Conservation (phyloP, 352 stramenopile species). For the Phytophthora podocarpi region DNA sequence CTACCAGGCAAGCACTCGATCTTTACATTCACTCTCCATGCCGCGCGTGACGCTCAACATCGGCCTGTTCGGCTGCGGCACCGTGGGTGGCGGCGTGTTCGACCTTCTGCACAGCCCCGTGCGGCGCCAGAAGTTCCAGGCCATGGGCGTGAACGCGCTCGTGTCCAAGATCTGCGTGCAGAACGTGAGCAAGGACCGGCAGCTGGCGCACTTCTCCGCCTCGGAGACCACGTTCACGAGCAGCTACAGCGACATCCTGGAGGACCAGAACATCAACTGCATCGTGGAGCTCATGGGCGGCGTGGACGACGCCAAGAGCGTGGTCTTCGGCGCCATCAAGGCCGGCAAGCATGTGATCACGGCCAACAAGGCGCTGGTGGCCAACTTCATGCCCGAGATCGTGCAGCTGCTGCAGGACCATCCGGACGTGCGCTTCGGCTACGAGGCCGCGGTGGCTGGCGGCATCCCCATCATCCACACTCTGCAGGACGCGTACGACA, state of each 20-base stretch:
- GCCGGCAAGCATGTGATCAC: constrained; percentile 96
- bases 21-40: constrained; percentile 11
- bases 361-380: constrained; percentile 97
- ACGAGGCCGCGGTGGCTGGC: constrained; percentile 96
- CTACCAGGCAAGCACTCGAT: neutral
- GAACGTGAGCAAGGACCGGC: constrained; percentile 74
- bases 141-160: constrained; percentile 71
- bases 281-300: constrained; percentile 97
- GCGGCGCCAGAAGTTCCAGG: constrained; percentile 55
- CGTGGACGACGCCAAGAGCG: constrained; percentile 93
- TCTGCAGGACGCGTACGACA: constrained; percentile 92
- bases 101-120: constrained; percentile 80
- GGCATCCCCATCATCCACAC: constrained; percentile 97
- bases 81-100: constrained; percentile 88
- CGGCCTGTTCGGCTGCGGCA: constrained; percentile 90
- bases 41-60: constrained; percentile 64
- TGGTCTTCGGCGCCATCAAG: constrained; percentile 91
- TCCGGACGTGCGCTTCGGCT: constrained; percentile 90
- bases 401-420: constrained; percentile 79
- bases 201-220: constrained; percentile 61
- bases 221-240: constrained; percentile 61
- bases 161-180: constrained; percentile 90
- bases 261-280: constrained; percentile 94
- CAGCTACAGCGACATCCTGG: constrained; percentile 86
- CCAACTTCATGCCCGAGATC: constrained; percentile 94